Evolutionary conservation across 78 protist species (phyloP), one percentile per base, ranked within the genome.

Genomic region (Dictyostelium citrinum): DNA sequence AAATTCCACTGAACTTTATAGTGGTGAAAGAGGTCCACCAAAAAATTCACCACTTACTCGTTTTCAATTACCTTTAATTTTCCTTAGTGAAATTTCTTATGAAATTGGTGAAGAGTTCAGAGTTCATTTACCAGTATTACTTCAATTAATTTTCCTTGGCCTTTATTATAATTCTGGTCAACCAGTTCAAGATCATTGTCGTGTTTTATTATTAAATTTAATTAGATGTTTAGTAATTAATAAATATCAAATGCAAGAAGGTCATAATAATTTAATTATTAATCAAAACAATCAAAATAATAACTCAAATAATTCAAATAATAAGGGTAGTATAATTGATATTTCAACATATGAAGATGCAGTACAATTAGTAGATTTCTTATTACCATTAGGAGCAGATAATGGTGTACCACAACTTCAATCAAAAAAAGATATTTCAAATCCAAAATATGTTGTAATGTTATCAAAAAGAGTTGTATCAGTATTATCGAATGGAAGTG

Each of bases 161-260:
- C 33, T 91, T 0, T 83, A 91, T 55, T 84, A 91, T 17, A 77
- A 91, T 75, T 81, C 81, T 5, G 77, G 77, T 70, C 95, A 91
- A 76, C 95, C 90, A 2, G 95, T 91, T n/a, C 91, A 91, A 35
- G 95, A 91, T 49, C 95, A 91, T 51, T 83, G 92, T 37, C 70
- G 95, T n/a, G n/a, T 82, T 60, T 37, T 91, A 11, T 51, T 91
- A 27, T 41, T 91, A 29, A 91, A 91, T 61, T 55, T 91, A 49
- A 82, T 91, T 39, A 68, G 91, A 24, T 80, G 41, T 49, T 75
- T 91, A 9, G 95, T 91, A 11, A 88, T 88, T 22, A 88, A 88
- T 39, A 88, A 88, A 27, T 88, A 49, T 27, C 93, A 88, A 31
- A 22, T 80, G 31, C 84, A 55, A 58, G 84, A 80, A 35, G 84